phyloP scores from a whole-genome alignment of 768 basidiomycete species.

The Omphalotus guepiniiformis region DNA sequence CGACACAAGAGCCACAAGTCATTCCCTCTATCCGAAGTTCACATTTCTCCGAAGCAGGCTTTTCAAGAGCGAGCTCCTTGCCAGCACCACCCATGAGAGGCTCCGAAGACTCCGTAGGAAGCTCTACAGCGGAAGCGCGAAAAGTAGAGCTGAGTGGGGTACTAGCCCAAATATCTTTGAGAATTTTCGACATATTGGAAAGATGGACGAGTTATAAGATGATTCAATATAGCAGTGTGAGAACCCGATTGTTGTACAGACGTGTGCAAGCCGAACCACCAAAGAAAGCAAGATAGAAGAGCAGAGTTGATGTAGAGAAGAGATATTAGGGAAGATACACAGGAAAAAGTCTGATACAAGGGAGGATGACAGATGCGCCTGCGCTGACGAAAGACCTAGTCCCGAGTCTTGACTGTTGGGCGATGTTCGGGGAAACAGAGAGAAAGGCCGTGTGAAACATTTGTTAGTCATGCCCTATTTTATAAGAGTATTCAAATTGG shows the following conservation, averaged over 20 bases:
- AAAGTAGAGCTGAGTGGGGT: constrained; percentile 11
- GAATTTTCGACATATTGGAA: constrained; percentile 4
- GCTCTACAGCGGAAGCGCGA: constrained; percentile 10
- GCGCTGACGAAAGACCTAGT: constrained; percentile 4
- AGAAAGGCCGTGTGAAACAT: too few species aligned
- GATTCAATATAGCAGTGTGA: not conserved
- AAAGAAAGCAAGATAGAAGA: not conserved
- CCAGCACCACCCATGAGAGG: constrained; percentile 17
- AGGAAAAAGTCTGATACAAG: not conserved
- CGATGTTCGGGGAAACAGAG: too few species aligned
- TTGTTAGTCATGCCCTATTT: too few species aligned
- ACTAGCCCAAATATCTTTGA: constrained; percentile 8
- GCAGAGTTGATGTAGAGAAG: not conserved
- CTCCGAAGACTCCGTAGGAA: constrained; percentile 17
- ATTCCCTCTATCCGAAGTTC: constrained; percentile 85
- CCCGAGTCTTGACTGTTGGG: too few species aligned
- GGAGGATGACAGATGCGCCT: constrained; percentile 2
- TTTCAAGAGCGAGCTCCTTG: constrained; percentile 20
- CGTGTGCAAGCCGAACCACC: not conserved
- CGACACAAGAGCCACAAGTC: constrained; percentile 88
- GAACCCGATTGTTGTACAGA: not conserved
- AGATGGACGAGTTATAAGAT: not conserved
- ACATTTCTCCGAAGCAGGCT: constrained; percentile 46
- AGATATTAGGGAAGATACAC: not conserved
- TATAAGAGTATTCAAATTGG: too few species aligned